Conservation (phyloP, 192 early-diverging fungal genomes). For the Backusella australiensis region DNA sequence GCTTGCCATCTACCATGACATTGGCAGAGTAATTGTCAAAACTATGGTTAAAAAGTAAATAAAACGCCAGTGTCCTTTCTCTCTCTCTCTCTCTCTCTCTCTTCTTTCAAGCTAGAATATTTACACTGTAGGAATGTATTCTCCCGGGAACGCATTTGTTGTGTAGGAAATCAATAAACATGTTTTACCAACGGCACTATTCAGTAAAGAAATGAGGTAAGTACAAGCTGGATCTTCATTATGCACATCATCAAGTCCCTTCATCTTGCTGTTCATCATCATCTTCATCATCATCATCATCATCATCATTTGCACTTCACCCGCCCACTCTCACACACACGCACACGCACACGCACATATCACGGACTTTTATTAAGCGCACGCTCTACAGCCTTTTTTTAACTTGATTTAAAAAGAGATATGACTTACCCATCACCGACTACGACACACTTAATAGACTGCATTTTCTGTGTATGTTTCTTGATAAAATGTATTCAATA, state of each 20-base stretch:
- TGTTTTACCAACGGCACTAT: constrained; percentile 90
- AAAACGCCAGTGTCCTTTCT: background rate
- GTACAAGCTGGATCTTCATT: too few species aligned
- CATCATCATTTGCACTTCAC: background rate
- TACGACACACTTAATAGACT: constrained; percentile 34
- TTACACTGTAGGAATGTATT: constrained; percentile 99
- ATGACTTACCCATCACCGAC: constrained; percentile 31
- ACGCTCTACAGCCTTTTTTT: background rate
- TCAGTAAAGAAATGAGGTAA: background rate
- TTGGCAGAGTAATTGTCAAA: constrained; percentile 96
- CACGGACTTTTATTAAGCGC: background rate
- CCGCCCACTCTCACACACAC: background rate
- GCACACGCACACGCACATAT: background rate
- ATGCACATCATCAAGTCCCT: too few species aligned
- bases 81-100: background rate
- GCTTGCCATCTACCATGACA: constrained; percentile 94
- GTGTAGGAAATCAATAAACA: constrained; percentile 98
- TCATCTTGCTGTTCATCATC: too few species aligned
- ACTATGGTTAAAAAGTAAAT: constrained; percentile 33
- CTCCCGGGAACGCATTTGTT: constrained; percentile 99
- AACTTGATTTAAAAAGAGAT: background rate
- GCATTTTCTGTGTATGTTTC: constrained; percentile 14
- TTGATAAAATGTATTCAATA: background rate
- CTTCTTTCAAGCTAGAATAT: background rate
- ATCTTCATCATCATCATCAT: background rate